Conservation (phyloP, 495 filamentous ascomycete genomes). For the Apiosordaria backusii region DNA sequence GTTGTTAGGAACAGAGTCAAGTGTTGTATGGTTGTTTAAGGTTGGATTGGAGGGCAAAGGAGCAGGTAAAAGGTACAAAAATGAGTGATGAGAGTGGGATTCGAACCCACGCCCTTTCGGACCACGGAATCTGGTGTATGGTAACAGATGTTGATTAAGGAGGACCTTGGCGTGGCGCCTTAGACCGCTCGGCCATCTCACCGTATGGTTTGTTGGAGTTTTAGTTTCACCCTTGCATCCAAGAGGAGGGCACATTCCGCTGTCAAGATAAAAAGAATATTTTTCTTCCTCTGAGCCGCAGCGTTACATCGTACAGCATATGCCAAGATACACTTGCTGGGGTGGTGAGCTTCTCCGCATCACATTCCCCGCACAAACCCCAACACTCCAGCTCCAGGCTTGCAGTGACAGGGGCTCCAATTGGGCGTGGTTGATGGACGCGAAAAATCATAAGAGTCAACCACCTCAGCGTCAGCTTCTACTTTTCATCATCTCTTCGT, state of each 20-base stretch:
- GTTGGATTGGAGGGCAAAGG: no score
- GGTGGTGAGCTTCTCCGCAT: neutral
- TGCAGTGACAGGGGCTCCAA: neutral
- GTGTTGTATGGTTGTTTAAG: no score
- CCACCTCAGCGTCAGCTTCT: neutral
- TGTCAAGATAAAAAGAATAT: neutral
- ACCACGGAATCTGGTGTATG: conserved; percentile 34
- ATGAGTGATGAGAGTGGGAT: conserved; percentile 36
- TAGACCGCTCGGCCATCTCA: conserved; percentile 11
- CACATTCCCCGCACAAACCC: neutral
- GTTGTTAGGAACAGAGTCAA: no score
- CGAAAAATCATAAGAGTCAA: neutral
- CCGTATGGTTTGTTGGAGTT: neutral
- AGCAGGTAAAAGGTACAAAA: neutral
- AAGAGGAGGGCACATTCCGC: neutral
- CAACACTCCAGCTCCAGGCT: neutral
- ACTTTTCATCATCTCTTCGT: neutral
- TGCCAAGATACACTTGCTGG: neutral
- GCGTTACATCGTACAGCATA: neutral
- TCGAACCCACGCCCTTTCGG: conserved; percentile 41
- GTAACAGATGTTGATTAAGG: conserved; percentile 4
- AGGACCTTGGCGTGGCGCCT: conserved; percentile 8
- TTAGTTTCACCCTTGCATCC: no score
- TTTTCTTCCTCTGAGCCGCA: neutral
- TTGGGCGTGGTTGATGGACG: neutral